Conservation (phyloP, 2,329 filamentous ascomycete species). For the Epichloe hybrida region DNA sequence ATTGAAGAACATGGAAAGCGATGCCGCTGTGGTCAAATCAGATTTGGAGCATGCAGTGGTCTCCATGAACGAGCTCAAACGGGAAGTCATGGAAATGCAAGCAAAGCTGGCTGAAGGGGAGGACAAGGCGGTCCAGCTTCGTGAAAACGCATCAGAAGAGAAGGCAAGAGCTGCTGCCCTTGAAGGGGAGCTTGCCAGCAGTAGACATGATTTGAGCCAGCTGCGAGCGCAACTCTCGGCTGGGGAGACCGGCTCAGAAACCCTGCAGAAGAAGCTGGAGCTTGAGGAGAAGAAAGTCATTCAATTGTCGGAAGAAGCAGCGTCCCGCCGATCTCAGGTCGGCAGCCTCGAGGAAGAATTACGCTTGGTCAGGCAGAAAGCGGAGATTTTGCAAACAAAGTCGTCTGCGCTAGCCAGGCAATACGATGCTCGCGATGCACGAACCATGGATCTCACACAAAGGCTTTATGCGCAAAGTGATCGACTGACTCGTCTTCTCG, state of each 20-base stretch:
- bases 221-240: conserved; percentile 63
- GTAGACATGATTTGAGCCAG: conserved; percentile 53
- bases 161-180: conserved; percentile 40
- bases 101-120: conserved; percentile 40
- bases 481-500: conserved; percentile 67
- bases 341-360: conserved; percentile 67
- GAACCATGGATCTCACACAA: conserved; percentile 73
- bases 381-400: conserved; percentile 39
- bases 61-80: conserved; percentile 40
- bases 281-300: conserved; percentile 62
- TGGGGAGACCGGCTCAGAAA: conserved; percentile 73
- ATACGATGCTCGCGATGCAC: conserved; percentile 55
- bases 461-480: conserved; percentile 74
- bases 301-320: conserved; percentile 55
- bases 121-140: conserved; percentile 34
- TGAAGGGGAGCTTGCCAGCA: conserved; percentile 45
- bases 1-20: conserved; percentile 44
- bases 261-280: conserved; percentile 57
- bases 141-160: conserved; percentile 39
- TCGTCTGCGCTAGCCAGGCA: conserved; percentile 38
- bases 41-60: conserved; percentile 49
- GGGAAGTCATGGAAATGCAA: conserved; percentile 40
- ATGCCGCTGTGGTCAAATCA: conserved; percentile 43
- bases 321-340: conserved; percentile 59
- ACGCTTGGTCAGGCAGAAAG: conserved; percentile 51